A percentile compares a stretch with the other conserved stretches of the same genome.
phyloP scores from a whole-genome alignment of 179 eudicot genomes.

The Sideroxylon spinosum region DNA sequence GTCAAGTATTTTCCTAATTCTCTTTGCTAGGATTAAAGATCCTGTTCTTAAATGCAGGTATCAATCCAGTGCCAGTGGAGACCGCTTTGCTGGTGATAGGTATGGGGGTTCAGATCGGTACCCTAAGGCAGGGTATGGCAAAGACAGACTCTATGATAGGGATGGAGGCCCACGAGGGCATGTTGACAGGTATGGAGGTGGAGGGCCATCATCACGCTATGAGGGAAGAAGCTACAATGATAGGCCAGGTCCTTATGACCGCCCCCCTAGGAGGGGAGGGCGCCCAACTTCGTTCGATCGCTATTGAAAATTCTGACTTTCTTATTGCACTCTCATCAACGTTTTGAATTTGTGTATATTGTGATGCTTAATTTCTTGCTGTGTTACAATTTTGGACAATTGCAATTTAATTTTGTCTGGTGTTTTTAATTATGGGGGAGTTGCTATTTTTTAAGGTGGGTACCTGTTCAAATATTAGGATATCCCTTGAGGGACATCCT shows the following conservation, averaged over 20 bases:
- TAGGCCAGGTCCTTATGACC: conserved; percentile 57
- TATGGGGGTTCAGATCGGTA: conserved; percentile 48
- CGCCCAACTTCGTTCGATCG: conserved; percentile 51
- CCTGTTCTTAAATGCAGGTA: conserved; percentile 31
- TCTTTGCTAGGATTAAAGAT: neutral
- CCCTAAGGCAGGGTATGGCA: conserved; percentile 45
- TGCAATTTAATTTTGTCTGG: neutral
- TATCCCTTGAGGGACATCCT: no score
- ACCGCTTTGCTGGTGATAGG: conserved; percentile 45
- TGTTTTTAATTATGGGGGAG: neutral
- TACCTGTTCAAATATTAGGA: neutral
- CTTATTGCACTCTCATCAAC: neutral
- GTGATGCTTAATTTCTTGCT: neutral
- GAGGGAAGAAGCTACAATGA: conserved; percentile 47
- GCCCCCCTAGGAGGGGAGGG: conserved; percentile 59
- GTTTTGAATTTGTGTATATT: neutral
- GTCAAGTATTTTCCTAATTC: neutral
- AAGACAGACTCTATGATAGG: conserved; percentile 47
- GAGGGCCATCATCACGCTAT: conserved; percentile 29
- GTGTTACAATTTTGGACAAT: neutral
- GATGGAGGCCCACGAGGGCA: conserved; percentile 36
- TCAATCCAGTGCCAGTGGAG: conserved; percentile 40
- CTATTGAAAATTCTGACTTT: conserved; percentile 24
- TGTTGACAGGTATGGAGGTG: conserved; percentile 31
- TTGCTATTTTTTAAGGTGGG: neutral